phyloP scores from a whole-genome alignment of 2,329 filamentous ascomycete species.

The Claviceps maximensis region DNA sequence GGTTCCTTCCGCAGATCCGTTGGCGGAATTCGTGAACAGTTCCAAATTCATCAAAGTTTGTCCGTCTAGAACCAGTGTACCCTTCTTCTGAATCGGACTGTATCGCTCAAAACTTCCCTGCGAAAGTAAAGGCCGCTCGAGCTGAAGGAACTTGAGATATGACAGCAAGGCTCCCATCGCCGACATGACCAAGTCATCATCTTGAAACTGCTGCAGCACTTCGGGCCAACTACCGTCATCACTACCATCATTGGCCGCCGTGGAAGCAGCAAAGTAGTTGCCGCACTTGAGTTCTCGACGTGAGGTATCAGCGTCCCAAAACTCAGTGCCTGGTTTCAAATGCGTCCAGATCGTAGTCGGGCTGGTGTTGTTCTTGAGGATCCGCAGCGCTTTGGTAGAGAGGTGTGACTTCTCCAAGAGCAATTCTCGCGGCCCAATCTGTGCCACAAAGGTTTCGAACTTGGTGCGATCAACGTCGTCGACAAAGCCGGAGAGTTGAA shows the following conservation, averaged over 20 bases:
- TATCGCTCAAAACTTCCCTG: conserved; percentile 88
- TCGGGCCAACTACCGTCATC: conserved; percentile 65
- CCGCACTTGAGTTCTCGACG: conserved; percentile 67
- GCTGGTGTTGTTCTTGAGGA: conserved; percentile 88
- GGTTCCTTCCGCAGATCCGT: conserved; percentile 74
- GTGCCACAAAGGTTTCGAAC: conserved; percentile 92
- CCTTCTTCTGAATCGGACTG: conserved; percentile 80
- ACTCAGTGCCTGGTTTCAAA: conserved; percentile 74
- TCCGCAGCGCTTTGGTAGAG: conserved; percentile 79
- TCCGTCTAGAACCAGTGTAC: conserved; percentile 83
- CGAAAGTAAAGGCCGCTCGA: conserved; percentile 75
- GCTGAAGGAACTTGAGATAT: conserved; percentile 75
- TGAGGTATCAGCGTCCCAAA: conserved; percentile 76
- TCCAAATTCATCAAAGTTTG: conserved; percentile 98
- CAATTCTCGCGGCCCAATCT: conserved; percentile 78
- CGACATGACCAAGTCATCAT: conserved; percentile 78
- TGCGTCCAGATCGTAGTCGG: conserved; percentile 94
- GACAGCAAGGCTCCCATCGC: conserved; percentile 79
- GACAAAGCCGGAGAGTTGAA: conserved; percentile 80
- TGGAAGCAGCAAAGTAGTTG: conserved; percentile 59
- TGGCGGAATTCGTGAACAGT: conserved; percentile 84
- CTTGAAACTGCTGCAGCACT: conserved; percentile 54
- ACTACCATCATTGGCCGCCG: conserved; percentile 43
- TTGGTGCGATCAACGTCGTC: conserved; percentile 91
- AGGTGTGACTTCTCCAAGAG: conserved; percentile 77